Evolutionary conservation across 176 grass and related monocot species (phyloP), one percentile per base, ranked within the genome.

Genomic region (Olyra latifolia): DNA sequence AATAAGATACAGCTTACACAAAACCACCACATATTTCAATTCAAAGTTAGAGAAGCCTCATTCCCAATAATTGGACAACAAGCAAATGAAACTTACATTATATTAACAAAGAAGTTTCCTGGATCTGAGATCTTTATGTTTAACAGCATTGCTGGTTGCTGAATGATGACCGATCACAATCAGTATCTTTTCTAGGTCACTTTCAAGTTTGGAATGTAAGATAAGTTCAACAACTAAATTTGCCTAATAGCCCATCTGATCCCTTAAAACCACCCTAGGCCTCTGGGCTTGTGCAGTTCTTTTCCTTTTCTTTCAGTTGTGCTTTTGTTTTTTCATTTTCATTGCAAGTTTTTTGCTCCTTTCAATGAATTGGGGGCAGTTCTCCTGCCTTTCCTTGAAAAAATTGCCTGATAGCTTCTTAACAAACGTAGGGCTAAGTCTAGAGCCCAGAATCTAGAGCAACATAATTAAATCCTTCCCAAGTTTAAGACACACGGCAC

Each of bases 71-170:
- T 35, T 45, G 38, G 25, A 52, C 62, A 50, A 10, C 3, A 52
- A 24, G 8, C 45, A 6, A 59, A 24, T 71, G 17, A 87, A 50
- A 12, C n/a, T 44, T 82, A 77, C 19, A 62, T 38, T 58, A 15
- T 70, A 46, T 46, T 3, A 30, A 66, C 38, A 77, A 76, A 16
- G 3, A 52, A 25, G 63, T 64, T 40, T 50, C 14, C 65, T 64
- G 50, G 16, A 81, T 62, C 61, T 13, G 23, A 53, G 30, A 75
- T 50, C 46, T 86, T 41, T 43, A 22, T 54, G 72, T 62, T 69
- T 27, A 71, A n/a, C 35, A 64, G 3, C 13, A 65, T 9, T 52
- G 56, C 66, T 71, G n/a, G n/a, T n/a, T n/a, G n/a, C n/a, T n/a
- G n/a, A n/a, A n/a, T n/a, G n/a, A n/a, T n/a, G n/a, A n/a, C n/a